Base-by-base conservation (phyloP, 768 basidiomycete species). In the Mycena pura region DNA sequence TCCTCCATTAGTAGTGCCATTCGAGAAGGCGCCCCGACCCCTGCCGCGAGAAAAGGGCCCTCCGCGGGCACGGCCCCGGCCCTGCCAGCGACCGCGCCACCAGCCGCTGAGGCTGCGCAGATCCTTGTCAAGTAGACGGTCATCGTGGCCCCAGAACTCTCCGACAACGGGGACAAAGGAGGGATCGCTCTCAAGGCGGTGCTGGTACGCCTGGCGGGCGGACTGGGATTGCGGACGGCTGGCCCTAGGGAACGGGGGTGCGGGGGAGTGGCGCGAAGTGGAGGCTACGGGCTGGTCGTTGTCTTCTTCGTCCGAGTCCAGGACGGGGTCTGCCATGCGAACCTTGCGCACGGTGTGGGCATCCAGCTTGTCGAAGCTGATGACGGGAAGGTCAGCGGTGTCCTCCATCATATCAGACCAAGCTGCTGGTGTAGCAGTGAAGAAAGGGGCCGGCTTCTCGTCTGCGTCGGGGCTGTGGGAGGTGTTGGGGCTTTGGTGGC, bases 121-220 rank as follows among this genome's bases (percentile, higher is more conserved):
- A 62, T 92, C 87, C 73, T 92, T 92, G 74, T 92, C 90, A 71
- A 93, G 78, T 54, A 95, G 77, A 45, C 95, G 88, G 72, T 96
- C 95, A 73, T 97, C 95, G 71, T 97, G 95, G 5, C 92, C 89
- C 94, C 93, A 97, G 71, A 97, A 97, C 63, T 89, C 90, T 54
- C 95, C 95, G 22, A 96, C 91, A 24, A 88, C 90, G 22, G 95
- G 95, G 27, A 93, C 91, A 72, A 89, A 95, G 2, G 93, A 92
- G 2, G 95, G 95, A 72, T 97, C 95, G 11, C 76, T 80, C 57
- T 93, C 89, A 24, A 96, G 80, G 28, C 89, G 87, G 64, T 92
- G 84, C 63, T 93, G 89, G 74, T 97, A 96, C 19, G 87, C 91
- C 72, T 95, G 92, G 46, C 95, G 91, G 36, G 88, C 92, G 22